Conservation (phyloP, 1,139 yeast species). For the Debaryomyces fabryi region DNA sequence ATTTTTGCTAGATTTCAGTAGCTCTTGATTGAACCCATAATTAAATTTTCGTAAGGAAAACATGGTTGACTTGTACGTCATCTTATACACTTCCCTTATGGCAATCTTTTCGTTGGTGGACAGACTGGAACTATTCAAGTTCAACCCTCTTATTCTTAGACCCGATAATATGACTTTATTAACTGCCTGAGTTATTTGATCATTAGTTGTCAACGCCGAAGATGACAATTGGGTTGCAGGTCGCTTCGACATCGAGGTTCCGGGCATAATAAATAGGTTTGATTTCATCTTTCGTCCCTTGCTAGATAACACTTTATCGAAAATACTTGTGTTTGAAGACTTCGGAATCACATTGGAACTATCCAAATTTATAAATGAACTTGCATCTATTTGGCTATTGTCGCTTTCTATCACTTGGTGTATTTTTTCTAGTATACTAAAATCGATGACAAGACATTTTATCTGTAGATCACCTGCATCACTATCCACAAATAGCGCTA, state of each 20-base stretch:
- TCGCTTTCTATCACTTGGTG: background rate
- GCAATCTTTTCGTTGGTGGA: constrained; percentile 36
- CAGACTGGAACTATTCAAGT: constrained; percentile 24
- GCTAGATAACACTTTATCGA: constrained; percentile 40
- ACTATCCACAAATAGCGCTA: constrained; percentile 24
- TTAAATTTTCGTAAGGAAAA: constrained; percentile 44
- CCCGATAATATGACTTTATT: constrained; percentile 45
- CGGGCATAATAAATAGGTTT: constrained; percentile 19
- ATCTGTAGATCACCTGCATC: constrained; percentile 13
- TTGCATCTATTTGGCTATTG: background rate
- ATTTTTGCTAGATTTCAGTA: constrained; percentile 5
- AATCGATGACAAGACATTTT: constrained; percentile 22
- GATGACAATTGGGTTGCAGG: constrained; percentile 17
- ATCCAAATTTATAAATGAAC: background rate
- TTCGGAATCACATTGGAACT: background rate
- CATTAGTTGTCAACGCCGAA: constrained; percentile 29
- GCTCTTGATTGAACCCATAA: constrained; percentile 26
- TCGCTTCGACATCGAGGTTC: constrained; percentile 5
- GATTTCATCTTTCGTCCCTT: constrained; percentile 22
- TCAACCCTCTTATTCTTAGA: constrained; percentile 44
- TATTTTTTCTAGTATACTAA: constrained; percentile 11
- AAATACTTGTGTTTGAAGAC: constrained; percentile 24
- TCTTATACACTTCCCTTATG: constrained; percentile 45
- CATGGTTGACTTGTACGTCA: constrained; percentile 44
- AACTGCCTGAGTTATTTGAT: constrained; percentile 38